These are phyloP conservation scores for Citrus sp. DNA, from an alignment of 345 rosid genomes.

Conservation along the genomic window DNA sequence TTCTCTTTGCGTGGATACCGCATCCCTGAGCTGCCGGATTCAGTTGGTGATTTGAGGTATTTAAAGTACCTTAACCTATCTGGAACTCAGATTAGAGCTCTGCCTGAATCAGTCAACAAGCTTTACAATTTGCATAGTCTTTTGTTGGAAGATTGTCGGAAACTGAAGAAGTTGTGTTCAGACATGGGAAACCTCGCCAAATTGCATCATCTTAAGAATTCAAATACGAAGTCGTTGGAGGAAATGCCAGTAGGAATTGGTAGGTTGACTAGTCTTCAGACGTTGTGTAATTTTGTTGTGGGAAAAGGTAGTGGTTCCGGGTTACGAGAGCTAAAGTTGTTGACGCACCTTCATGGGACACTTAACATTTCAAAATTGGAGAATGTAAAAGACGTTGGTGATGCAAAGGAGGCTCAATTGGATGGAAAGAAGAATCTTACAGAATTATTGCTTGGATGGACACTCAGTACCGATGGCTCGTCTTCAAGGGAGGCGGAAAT, in stretches of 20 bases:
- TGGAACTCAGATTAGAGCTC: neutral
- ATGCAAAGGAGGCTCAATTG: conserved; percentile 22
- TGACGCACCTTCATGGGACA: neutral
- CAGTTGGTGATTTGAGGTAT: no score
- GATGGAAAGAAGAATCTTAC: no score
- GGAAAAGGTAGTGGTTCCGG: neutral
- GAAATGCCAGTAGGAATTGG: conserved; percentile 3
- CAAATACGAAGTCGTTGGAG: neutral
- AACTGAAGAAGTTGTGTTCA: neutral
- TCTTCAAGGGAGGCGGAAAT: no score
- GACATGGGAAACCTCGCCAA: no score
- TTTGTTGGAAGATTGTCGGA: neutral
- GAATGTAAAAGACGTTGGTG: neutral
- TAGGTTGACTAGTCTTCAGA: neutral
- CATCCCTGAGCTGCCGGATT: no score
- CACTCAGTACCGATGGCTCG: accelerated
- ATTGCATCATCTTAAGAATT: neutral
- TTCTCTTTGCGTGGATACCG: no score
- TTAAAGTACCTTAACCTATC: conserved; percentile 1
- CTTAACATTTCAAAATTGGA: neutral
- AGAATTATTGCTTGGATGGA: accelerated
- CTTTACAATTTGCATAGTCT: neutral
- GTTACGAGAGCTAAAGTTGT: neutral
- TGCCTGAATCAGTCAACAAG: neutral
- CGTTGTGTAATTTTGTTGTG: neutral